Evolutionary conservation across 116 monocot genomes (phyloP).

Genomic region (Cymodocea nodosa): DNA sequence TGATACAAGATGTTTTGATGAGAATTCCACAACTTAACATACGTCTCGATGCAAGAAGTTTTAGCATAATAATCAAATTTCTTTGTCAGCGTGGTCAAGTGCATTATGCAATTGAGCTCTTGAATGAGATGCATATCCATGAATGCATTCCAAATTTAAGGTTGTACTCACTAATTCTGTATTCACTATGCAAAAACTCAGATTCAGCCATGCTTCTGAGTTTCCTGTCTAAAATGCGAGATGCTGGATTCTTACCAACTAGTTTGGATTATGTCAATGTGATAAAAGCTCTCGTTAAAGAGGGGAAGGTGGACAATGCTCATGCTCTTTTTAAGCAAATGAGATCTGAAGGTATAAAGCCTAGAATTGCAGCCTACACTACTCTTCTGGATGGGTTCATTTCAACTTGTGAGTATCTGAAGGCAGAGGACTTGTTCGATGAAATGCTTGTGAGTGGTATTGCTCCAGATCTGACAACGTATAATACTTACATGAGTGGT

Average conservation of each 20-base stretch:
- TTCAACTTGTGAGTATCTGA: conserved; percentile 17
- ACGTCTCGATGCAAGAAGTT: conserved; percentile 43
- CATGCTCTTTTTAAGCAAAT: conserved; percentile 33
- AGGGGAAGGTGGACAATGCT: conserved; percentile 42
- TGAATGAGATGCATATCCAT: conserved; percentile 33
- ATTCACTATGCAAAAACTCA: conserved; percentile 24
- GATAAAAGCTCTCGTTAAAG: conserved; percentile 34
- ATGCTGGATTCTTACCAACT: conserved; percentile 26
- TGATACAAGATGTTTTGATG: conserved; percentile 44
- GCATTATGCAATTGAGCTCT: conserved; percentile 32
- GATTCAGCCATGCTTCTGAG: conserved; percentile 15
- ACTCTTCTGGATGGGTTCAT: conserved; percentile 28
- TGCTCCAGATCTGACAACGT: conserved; percentile 28
- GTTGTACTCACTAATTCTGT: conserved; percentile 43
- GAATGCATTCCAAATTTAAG: conserved; percentile 30
- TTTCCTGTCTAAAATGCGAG: conserved; percentile 38
- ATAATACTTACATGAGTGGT: conserved; percentile 33
- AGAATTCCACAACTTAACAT: conserved; percentile 31
- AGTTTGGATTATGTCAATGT: conserved; percentile 32
- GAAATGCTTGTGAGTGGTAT: conserved; percentile 48
- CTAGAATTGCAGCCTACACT: conserved; percentile 34
- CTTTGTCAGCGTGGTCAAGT: conserved; percentile 46
- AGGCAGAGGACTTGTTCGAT: conserved; percentile 50
- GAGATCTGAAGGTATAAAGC: conserved; percentile 31
- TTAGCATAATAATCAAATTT: conserved; percentile 37